These are phyloP conservation scores for Metschnikowia aberdeeniae DNA, from an alignment of 805 yeast species.

Conservation along the genomic window DNA sequence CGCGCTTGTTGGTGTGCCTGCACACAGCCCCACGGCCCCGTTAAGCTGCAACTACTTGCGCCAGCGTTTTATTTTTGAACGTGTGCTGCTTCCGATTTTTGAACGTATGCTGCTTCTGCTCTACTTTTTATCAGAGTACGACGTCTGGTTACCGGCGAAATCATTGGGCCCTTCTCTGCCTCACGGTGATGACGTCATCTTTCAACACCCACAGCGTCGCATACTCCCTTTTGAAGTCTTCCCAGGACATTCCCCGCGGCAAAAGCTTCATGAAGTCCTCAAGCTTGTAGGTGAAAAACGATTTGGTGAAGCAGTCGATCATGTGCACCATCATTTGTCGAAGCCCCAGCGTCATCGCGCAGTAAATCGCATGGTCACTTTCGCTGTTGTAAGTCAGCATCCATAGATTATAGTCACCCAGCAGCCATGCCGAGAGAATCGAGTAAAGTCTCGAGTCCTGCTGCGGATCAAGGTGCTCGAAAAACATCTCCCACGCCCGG, in stretches of 20 bases:
- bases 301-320: conserved; percentile 21
- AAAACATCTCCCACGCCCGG: conserved; percentile 29
- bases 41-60: not conserved
- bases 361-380: conserved; percentile 26
- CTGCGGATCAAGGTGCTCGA: conserved; percentile 20
- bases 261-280: conserved; percentile 24
- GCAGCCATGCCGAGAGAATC: conserved; percentile 26
- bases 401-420: conserved; percentile 30
- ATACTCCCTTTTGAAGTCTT: conserved; percentile 19
- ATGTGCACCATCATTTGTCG: conserved; percentile 30
- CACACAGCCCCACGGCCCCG: not conserved
- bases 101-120: no score
- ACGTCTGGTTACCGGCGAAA: not conserved
- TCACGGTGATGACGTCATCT: conserved; percentile 24
- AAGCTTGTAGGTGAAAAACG: conserved; percentile 37
- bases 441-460: conserved; percentile 13
- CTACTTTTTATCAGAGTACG: not conserved
- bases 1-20: conserved; percentile 3
- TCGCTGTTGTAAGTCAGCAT: conserved; percentile 29
- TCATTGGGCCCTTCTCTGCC: not conserved
- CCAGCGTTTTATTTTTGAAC: no score
- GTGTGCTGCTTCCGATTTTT: no score
- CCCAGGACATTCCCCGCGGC: conserved; percentile 24
- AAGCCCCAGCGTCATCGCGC: conserved; percentile 43
- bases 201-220: conserved; percentile 30